phyloP scores from a whole-genome alignment of 257 asterid genomes.

The Solanum chiquidenum region DNA sequence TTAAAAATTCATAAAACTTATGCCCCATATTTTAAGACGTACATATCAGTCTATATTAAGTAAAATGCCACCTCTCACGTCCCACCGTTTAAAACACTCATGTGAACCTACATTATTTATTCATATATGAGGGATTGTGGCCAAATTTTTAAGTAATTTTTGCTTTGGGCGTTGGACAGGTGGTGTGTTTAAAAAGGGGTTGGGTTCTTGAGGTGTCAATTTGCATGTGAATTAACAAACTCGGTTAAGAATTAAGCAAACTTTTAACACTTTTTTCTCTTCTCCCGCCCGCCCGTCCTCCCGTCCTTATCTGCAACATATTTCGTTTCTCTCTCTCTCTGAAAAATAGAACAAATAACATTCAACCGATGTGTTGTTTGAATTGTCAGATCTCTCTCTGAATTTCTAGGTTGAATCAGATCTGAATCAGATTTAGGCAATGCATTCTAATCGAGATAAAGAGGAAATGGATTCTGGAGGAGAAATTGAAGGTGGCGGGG shows the following conservation, averaged over 20 bases:
- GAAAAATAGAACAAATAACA: background rate
- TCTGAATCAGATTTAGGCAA: background rate
- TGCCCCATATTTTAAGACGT: too few species aligned
- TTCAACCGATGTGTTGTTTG: background rate
- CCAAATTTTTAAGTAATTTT: too few species aligned
- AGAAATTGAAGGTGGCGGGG: conserved; percentile 14
- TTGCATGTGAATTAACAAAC: background rate
- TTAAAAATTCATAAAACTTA: too few species aligned
- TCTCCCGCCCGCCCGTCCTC: background rate
- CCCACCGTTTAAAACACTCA: too few species aligned
- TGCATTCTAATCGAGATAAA: background rate
- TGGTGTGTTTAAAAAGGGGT: background rate
- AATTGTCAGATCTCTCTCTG: background rate
- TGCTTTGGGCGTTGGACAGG: background rate
- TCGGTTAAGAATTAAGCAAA: background rate
- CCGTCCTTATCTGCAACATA: background rate
- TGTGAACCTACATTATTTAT: too few species aligned
- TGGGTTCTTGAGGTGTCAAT: background rate
- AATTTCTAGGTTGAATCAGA: background rate
- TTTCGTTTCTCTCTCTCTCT: background rate
- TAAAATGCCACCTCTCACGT: too few species aligned
- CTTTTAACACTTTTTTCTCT: background rate
- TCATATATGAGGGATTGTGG: too few species aligned
- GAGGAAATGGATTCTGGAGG: conserved; percentile 16
- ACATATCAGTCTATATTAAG: too few species aligned